Percentiles rank a stretch among this genome's conserved stretches.
Conservation (phyloP, 306 rosid species). For the Prunus mira region DNA sequence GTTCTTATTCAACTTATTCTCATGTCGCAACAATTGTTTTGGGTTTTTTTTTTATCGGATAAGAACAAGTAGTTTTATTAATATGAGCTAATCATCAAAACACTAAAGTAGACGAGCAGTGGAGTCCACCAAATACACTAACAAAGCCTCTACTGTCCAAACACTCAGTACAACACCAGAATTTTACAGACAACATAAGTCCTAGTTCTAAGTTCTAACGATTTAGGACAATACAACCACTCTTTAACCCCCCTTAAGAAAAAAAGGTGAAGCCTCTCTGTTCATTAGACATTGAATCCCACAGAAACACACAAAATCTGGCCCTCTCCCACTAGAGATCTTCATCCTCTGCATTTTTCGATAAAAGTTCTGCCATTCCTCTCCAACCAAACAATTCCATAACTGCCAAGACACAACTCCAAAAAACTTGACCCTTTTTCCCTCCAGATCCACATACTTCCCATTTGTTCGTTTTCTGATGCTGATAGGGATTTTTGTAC, state of each 20-base stretch:
- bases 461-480: constrained; percentile 1
- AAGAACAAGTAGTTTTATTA: not conserved
- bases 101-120: not conserved
- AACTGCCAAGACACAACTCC: not conserved
- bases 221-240: not conserved
- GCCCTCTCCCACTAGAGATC: not conserved
- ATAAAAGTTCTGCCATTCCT: not conserved
- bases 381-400: not conserved
- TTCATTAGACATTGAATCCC: not conserved
- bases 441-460: not conserved
- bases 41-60: not conserved
- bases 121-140: not conserved
- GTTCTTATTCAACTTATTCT: constrained; percentile 2
- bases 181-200: not conserved
- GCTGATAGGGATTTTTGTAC: not conserved
- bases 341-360: not conserved
- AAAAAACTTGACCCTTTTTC: not conserved
- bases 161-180: not conserved
- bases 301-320: not conserved
- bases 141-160: not conserved
- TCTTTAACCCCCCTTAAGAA: not conserved
- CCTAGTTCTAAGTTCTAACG: not conserved
- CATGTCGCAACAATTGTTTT: not conserved
- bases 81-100: not conserved
- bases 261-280: not conserved